Evolutionary conservation across 768 basidiomycete species (phyloP).

Genomic region (Paxillus involutus): DNA sequence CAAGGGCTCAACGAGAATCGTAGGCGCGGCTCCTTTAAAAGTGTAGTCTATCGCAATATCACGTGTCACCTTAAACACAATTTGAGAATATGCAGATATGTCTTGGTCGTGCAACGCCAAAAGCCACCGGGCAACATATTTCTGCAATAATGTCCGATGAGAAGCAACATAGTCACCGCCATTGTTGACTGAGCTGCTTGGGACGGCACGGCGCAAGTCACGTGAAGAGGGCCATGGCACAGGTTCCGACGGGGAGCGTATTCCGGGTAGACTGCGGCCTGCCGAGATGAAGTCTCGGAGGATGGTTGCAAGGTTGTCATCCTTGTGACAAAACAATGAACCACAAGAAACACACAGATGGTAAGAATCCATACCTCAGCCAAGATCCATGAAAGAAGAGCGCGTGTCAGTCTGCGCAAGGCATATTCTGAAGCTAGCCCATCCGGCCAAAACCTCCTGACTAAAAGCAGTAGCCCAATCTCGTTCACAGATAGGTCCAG

Average conservation of each 20-base stretch:
- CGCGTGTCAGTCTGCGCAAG: constrained; percentile 55
- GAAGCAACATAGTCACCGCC: constrained; percentile 72
- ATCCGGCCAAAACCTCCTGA: constrained; percentile 71
- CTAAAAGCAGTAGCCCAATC: constrained; percentile 67
- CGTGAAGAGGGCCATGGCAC: constrained; percentile 55
- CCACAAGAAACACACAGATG: neutral
- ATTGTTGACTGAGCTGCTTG: constrained; percentile 46
- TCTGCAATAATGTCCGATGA: constrained; percentile 50
- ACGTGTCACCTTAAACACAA: constrained; percentile 53
- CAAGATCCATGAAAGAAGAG: constrained; percentile 68
- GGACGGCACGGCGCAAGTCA: constrained; percentile 30
- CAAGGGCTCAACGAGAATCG: neutral
- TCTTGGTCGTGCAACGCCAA: constrained; percentile 66
- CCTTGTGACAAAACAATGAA: constrained; percentile 38
- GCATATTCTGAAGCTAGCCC: constrained; percentile 73
- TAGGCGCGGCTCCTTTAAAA: neutral
- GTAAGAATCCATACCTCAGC: constrained; percentile 51
- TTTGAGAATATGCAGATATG: constrained; percentile 46
- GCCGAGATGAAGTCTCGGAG: constrained; percentile 67
- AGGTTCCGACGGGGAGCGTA: constrained; percentile 45
- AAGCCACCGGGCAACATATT: constrained; percentile 69
- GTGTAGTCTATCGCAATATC: constrained; percentile 37
- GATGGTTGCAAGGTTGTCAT: constrained; percentile 63
- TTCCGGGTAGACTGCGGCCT: constrained; percentile 60
- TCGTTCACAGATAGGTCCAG: constrained; percentile 76